Evolutionary conservation across 345 rosid species (phyloP).

Genomic region (Arabidopsis suecica): DNA sequence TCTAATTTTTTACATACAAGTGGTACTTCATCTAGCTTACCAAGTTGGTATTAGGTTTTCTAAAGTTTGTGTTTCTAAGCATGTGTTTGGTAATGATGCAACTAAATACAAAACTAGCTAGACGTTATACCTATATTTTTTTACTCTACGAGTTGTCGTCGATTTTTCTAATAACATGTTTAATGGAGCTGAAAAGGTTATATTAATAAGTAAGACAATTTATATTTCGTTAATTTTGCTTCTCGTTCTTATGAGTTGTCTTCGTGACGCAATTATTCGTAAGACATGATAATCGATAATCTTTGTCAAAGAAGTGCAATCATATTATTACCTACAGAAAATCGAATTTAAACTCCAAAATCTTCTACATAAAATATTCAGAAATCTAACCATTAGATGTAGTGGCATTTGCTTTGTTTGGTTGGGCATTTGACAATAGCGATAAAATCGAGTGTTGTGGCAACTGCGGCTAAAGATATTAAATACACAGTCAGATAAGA

Average conservation of each 20-base stretch:
- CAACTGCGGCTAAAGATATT: slow-evolving; percentile 18
- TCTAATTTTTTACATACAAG: slow-evolving; percentile 21
- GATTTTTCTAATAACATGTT: not conserved
- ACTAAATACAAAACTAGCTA: not conserved
- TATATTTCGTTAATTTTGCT: not conserved
- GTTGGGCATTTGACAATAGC: not conserved
- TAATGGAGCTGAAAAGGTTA: not conserved
- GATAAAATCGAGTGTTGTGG: not conserved
- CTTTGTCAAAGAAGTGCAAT: not conserved
- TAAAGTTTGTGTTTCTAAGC: slow-evolving; percentile 15
- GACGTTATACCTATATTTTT: not conserved
- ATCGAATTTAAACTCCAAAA: not conserved
- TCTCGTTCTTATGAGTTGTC: not conserved
- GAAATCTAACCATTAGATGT: not conserved
- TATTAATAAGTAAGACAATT: not conserved
- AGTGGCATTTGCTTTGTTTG: not conserved
- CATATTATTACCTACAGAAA: not conserved
- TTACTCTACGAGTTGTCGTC: not conserved
- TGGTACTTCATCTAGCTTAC: not conserved
- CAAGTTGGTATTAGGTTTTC: not conserved
- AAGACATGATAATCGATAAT: not conserved
- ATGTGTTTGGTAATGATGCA: not conserved
- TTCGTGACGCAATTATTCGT: too few relatives aligned
- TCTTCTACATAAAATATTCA: slow-evolving; percentile 2
- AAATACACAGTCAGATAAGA: slow-evolving; percentile 36